A percentile compares a stretch with the other conserved stretches of the same genome.
Conservation (phyloP, 345 rosid genomes). For the Firmiana major region DNA sequence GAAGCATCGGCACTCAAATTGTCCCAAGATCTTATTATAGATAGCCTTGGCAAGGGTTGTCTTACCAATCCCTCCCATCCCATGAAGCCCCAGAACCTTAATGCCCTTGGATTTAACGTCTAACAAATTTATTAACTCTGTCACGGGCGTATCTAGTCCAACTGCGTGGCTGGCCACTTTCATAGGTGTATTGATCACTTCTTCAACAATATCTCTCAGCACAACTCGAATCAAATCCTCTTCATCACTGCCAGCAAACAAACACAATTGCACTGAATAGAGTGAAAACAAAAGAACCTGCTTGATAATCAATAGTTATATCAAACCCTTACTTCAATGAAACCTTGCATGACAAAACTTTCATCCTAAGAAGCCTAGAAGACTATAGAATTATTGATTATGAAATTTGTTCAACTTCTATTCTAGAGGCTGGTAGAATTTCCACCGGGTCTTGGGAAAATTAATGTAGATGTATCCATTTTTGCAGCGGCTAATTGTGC, state of each 20-base stretch:
- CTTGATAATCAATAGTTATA: not conserved
- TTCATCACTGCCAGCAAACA: slow-evolving; percentile 22
- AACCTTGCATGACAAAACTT: not conserved
- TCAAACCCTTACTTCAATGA: not conserved
- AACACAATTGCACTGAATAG: not conserved
- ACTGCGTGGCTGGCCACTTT: slow-evolving; percentile 32
- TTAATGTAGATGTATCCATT: too few relatives aligned
- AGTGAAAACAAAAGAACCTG: not conserved
- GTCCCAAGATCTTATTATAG: not conserved
- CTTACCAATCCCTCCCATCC: slow-evolving; percentile 14
- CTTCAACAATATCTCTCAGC: slow-evolving; percentile 37
- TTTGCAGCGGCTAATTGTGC: too few relatives aligned
- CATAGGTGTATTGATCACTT: slow-evolving; percentile 50
- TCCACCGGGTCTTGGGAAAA: too few relatives aligned
- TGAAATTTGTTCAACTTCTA: too few relatives aligned
- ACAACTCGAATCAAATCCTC: slow-evolving; percentile 26
- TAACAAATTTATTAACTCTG: not conserved
- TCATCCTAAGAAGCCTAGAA: too few relatives aligned
- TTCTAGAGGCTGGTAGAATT: too few relatives aligned
- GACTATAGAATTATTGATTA: too few relatives aligned
- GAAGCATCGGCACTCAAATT: not conserved
- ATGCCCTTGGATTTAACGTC: not conserved
- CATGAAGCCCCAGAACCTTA: slow-evolving; percentile 12
- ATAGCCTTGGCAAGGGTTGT: slow-evolving; percentile 14
- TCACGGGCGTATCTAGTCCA: slow-evolving; percentile 8